Evolutionary conservation across 176 grass and related monocot genomes (phyloP), one percentile per base, ranked within the genome.

Genomic region (Tillandsia fasciculata): DNA sequence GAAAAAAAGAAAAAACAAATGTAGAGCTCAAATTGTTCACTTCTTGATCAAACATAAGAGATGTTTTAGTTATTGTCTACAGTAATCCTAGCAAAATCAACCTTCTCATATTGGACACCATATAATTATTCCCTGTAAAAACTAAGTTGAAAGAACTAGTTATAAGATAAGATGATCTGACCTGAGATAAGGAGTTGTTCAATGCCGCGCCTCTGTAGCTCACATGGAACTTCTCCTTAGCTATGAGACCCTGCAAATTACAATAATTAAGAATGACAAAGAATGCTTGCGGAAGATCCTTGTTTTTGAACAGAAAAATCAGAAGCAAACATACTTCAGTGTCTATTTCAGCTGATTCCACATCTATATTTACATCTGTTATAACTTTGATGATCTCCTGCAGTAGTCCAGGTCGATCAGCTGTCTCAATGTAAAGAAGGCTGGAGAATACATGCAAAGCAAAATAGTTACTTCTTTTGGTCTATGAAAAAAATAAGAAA

Each of bases 171-270:
- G 28, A 48, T 73, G 47, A 80, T 12, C 63, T 52, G 13, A 99
- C 94, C 89, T 93, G 94, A 69, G 94, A 88, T 73, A 93, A 77
- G 8, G 87, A 75, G 77, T 77, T 82, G 74, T 83, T 87, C 33
- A 99, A 75, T 87, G 88, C 91, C 51, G 94, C 94, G n/a, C 89
- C 94, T 76, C 94, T 65, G 63, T 99, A 99, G 77, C 94, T 99
- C 51, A 99, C 94, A 82, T 99, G 89, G 64, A 99, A 99, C 64
- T 86, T 99, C 78, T 93, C 94, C 84, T 93, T 99, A 12, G 89
- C 94, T 77, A 99, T 74, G 64, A 93, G 67, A 53, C 94, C 94
- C 94, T 99, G 83, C 17, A 76, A 71, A 67, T 1, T 67, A 52
- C 72, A 49, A 74, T 74, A 49, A 68, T 18, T 42, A 78, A 57